These are phyloP conservation scores for Rutstroemia sp. DNA, from an alignment of 2,329 filamentous ascomycete genomes.

Conservation along the genomic window DNA sequence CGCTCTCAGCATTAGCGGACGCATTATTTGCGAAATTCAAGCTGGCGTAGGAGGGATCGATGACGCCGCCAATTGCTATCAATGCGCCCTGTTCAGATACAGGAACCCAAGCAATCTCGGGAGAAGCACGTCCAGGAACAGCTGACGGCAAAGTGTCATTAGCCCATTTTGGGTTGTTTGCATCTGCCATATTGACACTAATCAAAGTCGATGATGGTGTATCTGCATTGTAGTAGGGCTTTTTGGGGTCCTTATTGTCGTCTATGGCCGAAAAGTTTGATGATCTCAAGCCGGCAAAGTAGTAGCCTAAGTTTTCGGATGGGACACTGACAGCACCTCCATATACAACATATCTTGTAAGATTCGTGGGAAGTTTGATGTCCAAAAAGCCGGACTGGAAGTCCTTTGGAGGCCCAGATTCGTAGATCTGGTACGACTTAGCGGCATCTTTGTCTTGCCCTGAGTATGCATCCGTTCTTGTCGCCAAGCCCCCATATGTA, in stretches of 20 bases:
- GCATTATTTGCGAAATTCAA: constrained; percentile 20
- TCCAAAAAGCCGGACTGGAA: not conserved
- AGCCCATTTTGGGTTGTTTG: constrained; percentile 44
- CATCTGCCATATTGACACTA: constrained; percentile 49
- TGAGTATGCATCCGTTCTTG: constrained; percentile 29
- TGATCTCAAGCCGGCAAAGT: constrained; percentile 58
- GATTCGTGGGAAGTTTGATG: constrained; percentile 31
- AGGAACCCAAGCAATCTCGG: constrained; percentile 68
- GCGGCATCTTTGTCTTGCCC: constrained; percentile 38
- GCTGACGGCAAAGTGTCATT: constrained; percentile 45
- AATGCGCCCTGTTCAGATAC: constrained; percentile 70
- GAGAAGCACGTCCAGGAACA: constrained; percentile 50
- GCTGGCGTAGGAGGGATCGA: constrained; percentile 44
- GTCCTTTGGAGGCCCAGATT: constrained; percentile 41
- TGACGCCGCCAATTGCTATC: constrained; percentile 69
- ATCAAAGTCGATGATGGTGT: constrained; percentile 50
- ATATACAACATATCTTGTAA: constrained; percentile 57
- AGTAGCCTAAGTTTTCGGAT: constrained; percentile 65
- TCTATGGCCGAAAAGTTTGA: constrained; percentile 43
- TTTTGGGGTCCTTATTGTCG: constrained; percentile 14
- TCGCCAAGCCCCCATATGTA: constrained; percentile 53
- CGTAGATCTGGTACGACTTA: constrained; percentile 44
- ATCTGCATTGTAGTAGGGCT: constrained; percentile 19
- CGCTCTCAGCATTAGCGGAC: constrained; percentile 32
- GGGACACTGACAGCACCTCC: constrained; percentile 58